Conservation (phyloP, 73 alveolate species). For the Symbiodinium pilosum region DNA sequence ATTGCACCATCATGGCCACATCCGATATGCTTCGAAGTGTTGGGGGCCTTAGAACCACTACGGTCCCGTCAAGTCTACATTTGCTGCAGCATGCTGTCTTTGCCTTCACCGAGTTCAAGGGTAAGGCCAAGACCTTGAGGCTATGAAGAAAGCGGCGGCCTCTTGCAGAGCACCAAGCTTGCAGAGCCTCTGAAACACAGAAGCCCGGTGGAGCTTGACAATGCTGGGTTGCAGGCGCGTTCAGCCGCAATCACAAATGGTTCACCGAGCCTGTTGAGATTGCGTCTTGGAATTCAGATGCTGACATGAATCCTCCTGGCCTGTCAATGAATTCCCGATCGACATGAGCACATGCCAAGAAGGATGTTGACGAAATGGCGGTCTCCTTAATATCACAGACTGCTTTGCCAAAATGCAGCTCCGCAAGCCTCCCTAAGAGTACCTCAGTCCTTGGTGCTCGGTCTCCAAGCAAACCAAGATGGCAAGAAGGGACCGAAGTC, state of each 20-base stretch:
- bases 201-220: neutral
- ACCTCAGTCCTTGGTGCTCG: neutral
- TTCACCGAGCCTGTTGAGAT: neutral
- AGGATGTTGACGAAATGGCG: neutral
- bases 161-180: neutral
- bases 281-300: neutral
- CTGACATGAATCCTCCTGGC: neutral
- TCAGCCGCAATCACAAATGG: neutral
- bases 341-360: neutral
- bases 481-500: neutral
- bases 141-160: neutral
- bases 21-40: neutral
- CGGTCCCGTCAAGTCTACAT: too few species aligned
- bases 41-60: neutral
- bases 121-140: neutral
- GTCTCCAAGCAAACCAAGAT: neutral
- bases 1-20: neutral
- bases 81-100: too few species aligned
- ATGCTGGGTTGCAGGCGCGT: neutral
- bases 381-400: neutral
- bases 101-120: too few species aligned
- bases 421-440: too few species aligned
- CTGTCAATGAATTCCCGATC: neutral
- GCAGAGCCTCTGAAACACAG: neutral
- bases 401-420: neutral